Percentiles rank a stretch among this genome's conserved stretches.
Conservation (phyloP, 331 rosid species). For the Acacia concinna region DNA sequence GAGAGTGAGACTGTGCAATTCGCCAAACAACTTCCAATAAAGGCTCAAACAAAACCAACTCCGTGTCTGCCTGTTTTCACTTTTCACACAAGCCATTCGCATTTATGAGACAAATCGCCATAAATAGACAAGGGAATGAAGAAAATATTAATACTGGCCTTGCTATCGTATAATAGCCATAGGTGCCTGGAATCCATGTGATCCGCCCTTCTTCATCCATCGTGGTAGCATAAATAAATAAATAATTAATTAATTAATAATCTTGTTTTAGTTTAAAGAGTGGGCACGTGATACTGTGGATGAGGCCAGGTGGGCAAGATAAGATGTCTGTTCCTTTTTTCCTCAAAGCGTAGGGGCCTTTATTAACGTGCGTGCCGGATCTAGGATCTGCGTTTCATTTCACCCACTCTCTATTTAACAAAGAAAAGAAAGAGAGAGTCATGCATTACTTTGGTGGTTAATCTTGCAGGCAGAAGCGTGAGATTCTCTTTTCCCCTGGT, state of each 20-base stretch:
- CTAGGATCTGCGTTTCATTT: constrained; percentile 48
- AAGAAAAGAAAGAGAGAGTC: constrained; percentile 31
- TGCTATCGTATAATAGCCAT: not conserved
- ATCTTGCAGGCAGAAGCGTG: constrained; percentile 14
- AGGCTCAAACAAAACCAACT: constrained; percentile 41
- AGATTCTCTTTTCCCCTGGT: constrained; percentile 22
- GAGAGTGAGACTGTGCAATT: constrained; percentile 11
- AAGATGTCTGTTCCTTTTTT: constrained; percentile 45
- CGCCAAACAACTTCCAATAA: constrained; percentile 31
- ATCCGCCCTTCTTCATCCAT: not conserved
- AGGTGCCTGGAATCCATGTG: constrained; percentile 51
- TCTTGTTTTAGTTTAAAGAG: constrained; percentile 33
- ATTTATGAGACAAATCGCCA: constrained; percentile 34
- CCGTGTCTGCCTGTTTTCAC: constrained; percentile 23
- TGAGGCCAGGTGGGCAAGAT: constrained; percentile 45
- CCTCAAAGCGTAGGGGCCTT: constrained; percentile 34
- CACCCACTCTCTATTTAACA: constrained; percentile 34
- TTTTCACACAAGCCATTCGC: constrained; percentile 4
- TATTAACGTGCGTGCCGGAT: constrained; percentile 62
- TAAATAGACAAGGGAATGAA: constrained; percentile 28
- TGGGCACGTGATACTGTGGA: constrained; percentile 58
- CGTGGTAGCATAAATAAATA: too few relatives aligned
- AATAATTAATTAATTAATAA: too few relatives aligned
- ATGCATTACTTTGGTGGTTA: not conserved
- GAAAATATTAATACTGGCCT: not conserved